Base-by-base conservation (phyloP, 768 basidiomycete genomes). In the Panus rudis region DNA sequence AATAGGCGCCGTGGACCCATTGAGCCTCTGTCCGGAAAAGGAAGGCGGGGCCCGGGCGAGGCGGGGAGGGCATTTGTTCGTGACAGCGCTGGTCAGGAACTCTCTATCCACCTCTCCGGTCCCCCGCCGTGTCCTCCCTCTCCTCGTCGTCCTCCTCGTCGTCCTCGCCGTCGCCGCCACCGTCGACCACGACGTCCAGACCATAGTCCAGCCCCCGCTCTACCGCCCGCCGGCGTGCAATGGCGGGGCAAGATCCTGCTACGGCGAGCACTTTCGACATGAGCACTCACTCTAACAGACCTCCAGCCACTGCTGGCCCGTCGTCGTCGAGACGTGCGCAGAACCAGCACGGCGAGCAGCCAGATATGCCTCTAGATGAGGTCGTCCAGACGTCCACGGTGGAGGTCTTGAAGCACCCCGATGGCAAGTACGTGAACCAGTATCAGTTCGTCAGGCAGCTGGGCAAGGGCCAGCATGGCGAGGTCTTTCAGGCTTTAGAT, bases 401-500 rank as follows among this genome's bases (percentile, higher is more conserved):
- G n/a, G 33, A 48, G 46, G 24, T 65, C 42, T 63, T 68, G 42
- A 61, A 65, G 47, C 65, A 65, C 47, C 39, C 57, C 52, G 64
- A 70, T 10, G 14, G 32, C n/a, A 52, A 46, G 52, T 76, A 81
- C 66, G 63, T 96, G 52, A 97, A 97, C 68, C 87, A 93, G 63
- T 97, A 94, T 62, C 68, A 80, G 37, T 78, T 92, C 44, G 70
- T 81, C 41, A 70, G 73, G 43, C 76, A 76, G 55, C 80, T 96
- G 17, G 93, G 93, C 17, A 78, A 75, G 45, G 93, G 93, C 11
- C 87, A 90, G 58, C 92, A 96, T 57, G 93, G 93, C 37, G 79
- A 84, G 56, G 93, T 97, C 48, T 86, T 79, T 63, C 69, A 85
- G 4, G 89, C 87, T 25, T 73, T 56, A 58, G 75, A 77, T 62